These are phyloP conservation scores for Isatis lusitanica DNA, from an alignment of 441 rosid genomes.

Conservation along the genomic window DNA sequence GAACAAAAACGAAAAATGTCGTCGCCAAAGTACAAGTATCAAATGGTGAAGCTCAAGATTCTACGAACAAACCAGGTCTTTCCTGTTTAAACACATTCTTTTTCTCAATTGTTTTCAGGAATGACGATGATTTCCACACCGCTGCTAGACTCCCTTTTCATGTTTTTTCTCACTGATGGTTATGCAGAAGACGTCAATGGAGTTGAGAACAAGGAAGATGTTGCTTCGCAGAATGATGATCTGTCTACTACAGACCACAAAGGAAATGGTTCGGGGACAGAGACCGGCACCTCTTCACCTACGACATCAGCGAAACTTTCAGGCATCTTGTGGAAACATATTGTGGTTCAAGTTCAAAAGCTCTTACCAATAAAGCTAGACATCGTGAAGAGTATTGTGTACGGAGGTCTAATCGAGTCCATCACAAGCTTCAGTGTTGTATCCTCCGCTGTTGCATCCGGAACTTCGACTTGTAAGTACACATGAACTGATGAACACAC, in stretches of 20 bases:
- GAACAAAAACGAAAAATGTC: not conserved
- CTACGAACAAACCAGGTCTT: not conserved
- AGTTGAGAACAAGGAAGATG: not conserved
- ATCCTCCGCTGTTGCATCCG: conserved; percentile 76
- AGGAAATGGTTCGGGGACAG: not conserved
- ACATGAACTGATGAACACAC: not conserved
- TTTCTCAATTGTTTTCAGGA: not conserved
- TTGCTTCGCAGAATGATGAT: not conserved
- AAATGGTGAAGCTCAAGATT: not conserved
- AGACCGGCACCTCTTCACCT: not conserved
- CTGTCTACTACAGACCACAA: not conserved
- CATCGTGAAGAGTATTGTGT: conserved; percentile 30
- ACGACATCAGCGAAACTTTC: not conserved
- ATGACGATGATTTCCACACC: not conserved
- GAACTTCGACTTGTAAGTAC: conserved; percentile 60
- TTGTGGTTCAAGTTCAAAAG: not conserved
- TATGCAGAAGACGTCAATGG: not conserved
- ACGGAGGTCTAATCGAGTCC: conserved; percentile 27
- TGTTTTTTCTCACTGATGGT: not conserved
- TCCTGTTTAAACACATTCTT: not conserved
- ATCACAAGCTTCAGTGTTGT: conserved; percentile 49
- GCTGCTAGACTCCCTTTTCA: not conserved
- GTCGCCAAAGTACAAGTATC: not conserved
- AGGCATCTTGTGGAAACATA: not conserved
- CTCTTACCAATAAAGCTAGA: not conserved